Base-by-base conservation (phyloP, 768 basidiomycete genomes). In the Hemileccinum impolitum region DNA sequence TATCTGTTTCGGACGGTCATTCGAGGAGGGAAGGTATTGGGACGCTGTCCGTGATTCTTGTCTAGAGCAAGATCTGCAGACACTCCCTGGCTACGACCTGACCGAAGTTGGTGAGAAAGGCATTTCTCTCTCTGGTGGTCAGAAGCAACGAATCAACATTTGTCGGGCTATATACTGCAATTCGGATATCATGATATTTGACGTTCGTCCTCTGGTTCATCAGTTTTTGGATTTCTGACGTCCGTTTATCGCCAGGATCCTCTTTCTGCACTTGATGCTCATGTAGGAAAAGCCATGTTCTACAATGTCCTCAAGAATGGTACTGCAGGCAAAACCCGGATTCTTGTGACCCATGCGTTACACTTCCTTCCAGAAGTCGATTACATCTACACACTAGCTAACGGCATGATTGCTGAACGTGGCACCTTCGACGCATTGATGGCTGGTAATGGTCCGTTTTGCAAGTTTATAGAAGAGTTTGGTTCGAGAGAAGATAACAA, bases 311-410 rank as follows among this genome's bases (percentile, higher is more conserved):
- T 95, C 41, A 75, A 82, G 48, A 79, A 81, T 47, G 77, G 75
- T 14, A 71, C 80, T 13, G 62, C 72, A 5, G 79, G 75, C 38
- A 91, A 90, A 65, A 95, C 94, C 8, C 79, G 90, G 25, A 74
- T 97, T 39, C 81, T 97, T 44, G 92, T 95, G 39, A 97, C 94
- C 0, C 92, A 95, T 60, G 91, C 90, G 1, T 75, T 95, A 9
- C 92, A 95, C 67, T 89, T 94, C 72, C 77, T 97, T 21, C 87
- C 89, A 1, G 75, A 87, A 48, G 89, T 90, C 23, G 92, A 95
- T 66, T 88, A 90, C 61, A 86, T 97, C 62, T 84, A 84, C 61
- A 83, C 84, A 30, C 70, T 97, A 43, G 76, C 77, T 11, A 82
- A 92, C 35, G 93, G 94, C 6, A 74, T 72, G 31, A 81, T 97